A percentile compares a stretch with the other conserved stretches of the same genome.
phyloP scores from a whole-genome alignment of 257 asterid genomes.

The Linderniella brevidens region DNA sequence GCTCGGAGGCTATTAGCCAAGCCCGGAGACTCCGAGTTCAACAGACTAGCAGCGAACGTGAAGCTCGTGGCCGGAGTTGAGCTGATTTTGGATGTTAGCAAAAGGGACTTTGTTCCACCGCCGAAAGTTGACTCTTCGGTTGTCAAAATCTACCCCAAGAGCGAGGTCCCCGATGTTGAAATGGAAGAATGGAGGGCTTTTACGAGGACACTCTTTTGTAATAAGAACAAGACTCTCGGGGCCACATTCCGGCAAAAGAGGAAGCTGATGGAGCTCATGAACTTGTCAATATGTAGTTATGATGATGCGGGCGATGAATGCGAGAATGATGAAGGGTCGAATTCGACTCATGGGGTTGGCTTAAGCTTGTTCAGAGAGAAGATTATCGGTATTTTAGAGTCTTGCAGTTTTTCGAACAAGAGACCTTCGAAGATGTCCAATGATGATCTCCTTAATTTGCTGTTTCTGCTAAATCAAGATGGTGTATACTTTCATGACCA shows the following conservation, averaged over 20 bases:
- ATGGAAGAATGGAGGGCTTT: constrained; percentile 80
- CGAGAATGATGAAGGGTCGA: constrained; percentile 8
- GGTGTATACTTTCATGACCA: constrained; percentile 52
- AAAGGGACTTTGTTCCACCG: constrained; percentile 63
- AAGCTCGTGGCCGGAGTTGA: constrained; percentile 69
- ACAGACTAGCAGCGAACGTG: constrained; percentile 70
- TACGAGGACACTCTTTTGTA: constrained; percentile 66
- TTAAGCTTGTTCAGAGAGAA: constrained; percentile 29
- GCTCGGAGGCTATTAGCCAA: constrained; percentile 62
- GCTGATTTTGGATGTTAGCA: constrained; percentile 79
- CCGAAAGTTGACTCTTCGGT: constrained; percentile 91
- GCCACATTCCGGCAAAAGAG: constrained; percentile 80
- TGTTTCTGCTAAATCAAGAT: constrained; percentile 43
- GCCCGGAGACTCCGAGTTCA: constrained; percentile 75
- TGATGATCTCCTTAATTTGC: constrained; percentile 37
- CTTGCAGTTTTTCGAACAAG: constrained; percentile 47
- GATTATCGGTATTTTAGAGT: constrained; percentile 25
- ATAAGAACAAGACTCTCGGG: constrained; percentile 79
- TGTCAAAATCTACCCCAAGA: constrained; percentile 50
- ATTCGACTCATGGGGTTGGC: constrained; percentile 10
- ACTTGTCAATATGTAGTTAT: constrained; percentile 14
- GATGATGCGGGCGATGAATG: constrained; percentile 19
- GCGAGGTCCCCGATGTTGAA: constrained; percentile 40
- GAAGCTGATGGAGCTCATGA: constrained; percentile 57
- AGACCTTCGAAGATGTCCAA: constrained; percentile 73